Conservation (phyloP, 2,329 filamentous ascomycete genomes). For the Alternaria triticina region DNA sequence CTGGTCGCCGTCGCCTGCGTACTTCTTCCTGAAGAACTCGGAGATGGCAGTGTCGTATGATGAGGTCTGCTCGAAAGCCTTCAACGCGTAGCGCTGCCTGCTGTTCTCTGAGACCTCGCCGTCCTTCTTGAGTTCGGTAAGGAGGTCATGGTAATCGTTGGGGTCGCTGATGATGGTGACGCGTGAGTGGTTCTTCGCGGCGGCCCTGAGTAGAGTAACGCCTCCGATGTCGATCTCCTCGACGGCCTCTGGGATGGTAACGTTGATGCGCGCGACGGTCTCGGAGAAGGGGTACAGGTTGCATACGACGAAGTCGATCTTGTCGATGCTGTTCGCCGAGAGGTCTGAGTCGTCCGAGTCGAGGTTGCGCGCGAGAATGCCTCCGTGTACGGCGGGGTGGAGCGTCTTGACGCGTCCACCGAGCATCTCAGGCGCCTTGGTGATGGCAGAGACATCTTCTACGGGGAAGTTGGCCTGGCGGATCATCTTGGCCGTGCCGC, state of each 20-base stretch:
- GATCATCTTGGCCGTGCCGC: conserved; percentile 95
- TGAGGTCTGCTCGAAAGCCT: conserved; percentile 97
- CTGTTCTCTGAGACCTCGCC: conserved; percentile 86
- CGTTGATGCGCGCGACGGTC: conserved; percentile 94
- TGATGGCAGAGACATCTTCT: conserved; percentile 98
- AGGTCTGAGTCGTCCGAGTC: conserved; percentile 97
- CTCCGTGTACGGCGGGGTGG: conserved; percentile 83
- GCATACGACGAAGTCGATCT: conserved; percentile 68
- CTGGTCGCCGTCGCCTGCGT: conserved; percentile 83
- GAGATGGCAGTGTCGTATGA: conserved; percentile 96
- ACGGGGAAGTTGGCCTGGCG: conserved; percentile 94
- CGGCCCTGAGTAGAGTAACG: conserved; percentile 93
- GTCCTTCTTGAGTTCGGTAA: conserved; percentile 84
- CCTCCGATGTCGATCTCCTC: conserved; percentile 98
- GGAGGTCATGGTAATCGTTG: conserved; percentile 89
- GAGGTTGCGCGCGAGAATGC: conserved; percentile 92
- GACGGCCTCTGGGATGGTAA: conserved; percentile 94
- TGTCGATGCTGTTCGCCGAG: conserved; percentile 54
- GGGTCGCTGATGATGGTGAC: conserved; percentile 97
- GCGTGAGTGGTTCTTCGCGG: conserved; percentile 95
- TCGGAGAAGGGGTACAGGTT: conserved; percentile 99
- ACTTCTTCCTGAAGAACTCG: conserved; percentile 97
- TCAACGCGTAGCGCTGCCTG: conserved; percentile 89
- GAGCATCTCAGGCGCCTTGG: conserved; percentile 92
- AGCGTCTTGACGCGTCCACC: conserved; percentile 93